Percentiles rank a stretch among this genome's conserved stretches.
Conservation (phyloP, 1,284 basidiomycete species). For the Cryptococcus sp. region DNA sequence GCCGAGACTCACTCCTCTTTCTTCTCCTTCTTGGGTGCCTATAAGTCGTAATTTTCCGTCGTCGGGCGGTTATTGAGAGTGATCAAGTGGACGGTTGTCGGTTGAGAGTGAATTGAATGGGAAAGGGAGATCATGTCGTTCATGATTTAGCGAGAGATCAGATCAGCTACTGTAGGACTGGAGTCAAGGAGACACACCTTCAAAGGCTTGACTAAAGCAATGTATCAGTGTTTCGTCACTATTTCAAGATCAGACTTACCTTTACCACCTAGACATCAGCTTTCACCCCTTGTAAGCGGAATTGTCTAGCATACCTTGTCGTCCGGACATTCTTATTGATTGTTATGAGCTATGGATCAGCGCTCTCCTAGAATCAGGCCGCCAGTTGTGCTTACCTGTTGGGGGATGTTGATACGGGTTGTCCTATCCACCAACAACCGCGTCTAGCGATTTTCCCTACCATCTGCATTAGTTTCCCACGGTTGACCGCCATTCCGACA, state of each 20-base stretch:
- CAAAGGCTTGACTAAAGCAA: conserved; percentile 13
- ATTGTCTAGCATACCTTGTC: conserved; percentile 12
- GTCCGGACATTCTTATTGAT: conserved; percentile 5
- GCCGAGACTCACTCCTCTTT: conserved; percentile 19
- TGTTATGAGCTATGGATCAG: neutral
- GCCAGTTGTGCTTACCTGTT: no score
- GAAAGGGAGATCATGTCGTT: neutral
- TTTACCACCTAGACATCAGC: conserved; percentile 14
- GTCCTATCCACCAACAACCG: neutral
- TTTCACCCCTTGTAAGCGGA: neutral
- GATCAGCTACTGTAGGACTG: neutral
- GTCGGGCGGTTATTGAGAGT: no score
- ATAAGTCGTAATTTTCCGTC: neutral
- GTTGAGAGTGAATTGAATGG: no score
- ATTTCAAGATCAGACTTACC: conserved; percentile 5
- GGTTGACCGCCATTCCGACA: no score
- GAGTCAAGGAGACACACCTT: conserved; percentile 4
- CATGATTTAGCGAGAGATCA: neutral
- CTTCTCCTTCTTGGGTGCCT: conserved; percentile 15
- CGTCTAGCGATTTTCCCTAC: neutral
- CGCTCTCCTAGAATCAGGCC: no score
- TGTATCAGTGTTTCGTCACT: neutral
- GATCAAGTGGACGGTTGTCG: no score
- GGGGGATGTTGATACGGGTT: neutral
- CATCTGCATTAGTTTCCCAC: no score